Evolutionary conservation across 148 eudicot species (phyloP), one percentile per base, ranked within the genome.

Genomic region (Rhododendron simsii): DNA sequence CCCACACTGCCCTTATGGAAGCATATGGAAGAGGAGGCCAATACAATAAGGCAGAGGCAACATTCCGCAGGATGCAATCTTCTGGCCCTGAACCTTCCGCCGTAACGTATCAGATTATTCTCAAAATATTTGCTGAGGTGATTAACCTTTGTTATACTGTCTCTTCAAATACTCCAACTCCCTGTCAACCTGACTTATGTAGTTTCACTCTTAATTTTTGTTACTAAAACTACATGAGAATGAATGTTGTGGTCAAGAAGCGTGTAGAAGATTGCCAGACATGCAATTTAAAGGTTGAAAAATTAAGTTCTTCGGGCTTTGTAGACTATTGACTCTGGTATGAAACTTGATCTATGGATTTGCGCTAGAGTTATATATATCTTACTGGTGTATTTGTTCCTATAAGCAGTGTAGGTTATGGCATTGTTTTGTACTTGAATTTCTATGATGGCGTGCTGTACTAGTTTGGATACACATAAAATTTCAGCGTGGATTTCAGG

Each of bases 71-170:
- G 87, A 96, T 96, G 99, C 98, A 93, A 88, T 89, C 92, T 88
- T 92, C 94, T 57, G 99, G 99, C 73, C 99, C 99, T 80, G 98
- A 95, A 87, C 98, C 99, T 50, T 96, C 99, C 86, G 98, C 98
- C 84, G 26, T 96, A 84, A 95, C 99, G 26, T 95, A 94, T 91
- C 99, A 96, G 87, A 95, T 96, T 76, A 95, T 95, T 84, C 96
- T 96, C 44, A 96, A 94, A 85, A 93, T 86, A 84, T 93, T 93
- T 88, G 99, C 92, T 77, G 96, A 95, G 99, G 99, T 96, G 93
- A 85, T 77, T 16, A 10, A 61, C 82, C 20, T 73, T 71, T 50
- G 41, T 23, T 50, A 35, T 41, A 18, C 18, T 8, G 10, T 55
- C n/a, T 78, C 44, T 41, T 26, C n/a, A 6, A 26, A 77, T 57